Evolutionary conservation across 768 basidiomycete genomes (phyloP).

Genomic region (Kwoniella heveanensis): DNA sequence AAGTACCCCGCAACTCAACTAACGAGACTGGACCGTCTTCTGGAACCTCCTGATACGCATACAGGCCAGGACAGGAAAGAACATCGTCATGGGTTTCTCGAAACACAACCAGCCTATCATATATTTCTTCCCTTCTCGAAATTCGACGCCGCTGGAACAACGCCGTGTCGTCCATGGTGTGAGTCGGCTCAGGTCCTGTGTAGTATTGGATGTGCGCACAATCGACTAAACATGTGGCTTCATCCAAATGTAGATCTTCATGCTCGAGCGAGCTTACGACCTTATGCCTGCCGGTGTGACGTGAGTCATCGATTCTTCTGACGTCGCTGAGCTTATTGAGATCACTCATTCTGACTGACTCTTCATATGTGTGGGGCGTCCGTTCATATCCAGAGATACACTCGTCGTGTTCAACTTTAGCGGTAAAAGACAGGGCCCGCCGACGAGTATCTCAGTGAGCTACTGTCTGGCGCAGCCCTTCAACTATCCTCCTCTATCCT

Average conservation of each 20-base stretch:
- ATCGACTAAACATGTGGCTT: no score
- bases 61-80: constrained; percentile 47
- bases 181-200: no score
- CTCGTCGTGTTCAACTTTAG: constrained; percentile 48
- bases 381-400: constrained; percentile 27
- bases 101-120: constrained; percentile 43
- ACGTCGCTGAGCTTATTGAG: no score
- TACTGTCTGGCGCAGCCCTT: no score
- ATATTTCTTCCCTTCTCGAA: constrained; percentile 49
- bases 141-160: constrained; percentile 35
- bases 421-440: constrained; percentile 47
- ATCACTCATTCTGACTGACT: no score
- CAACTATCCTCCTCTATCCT: no score
- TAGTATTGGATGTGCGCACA: no score
- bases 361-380: background rate
- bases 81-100: constrained; percentile 42
- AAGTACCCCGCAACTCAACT: no score
- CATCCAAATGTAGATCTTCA: constrained; percentile 35
- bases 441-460: constrained; percentile 41
- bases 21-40: no score
- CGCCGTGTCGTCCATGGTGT: constrained; percentile 41
- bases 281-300: constrained; percentile 49
- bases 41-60: no score
- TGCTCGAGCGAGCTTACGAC: constrained; percentile 51
- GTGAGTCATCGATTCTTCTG: no score